These are phyloP conservation scores for Penicillium coffeae DNA, from an alignment of 495 filamentous ascomycete genomes.

Conservation along the genomic window DNA sequence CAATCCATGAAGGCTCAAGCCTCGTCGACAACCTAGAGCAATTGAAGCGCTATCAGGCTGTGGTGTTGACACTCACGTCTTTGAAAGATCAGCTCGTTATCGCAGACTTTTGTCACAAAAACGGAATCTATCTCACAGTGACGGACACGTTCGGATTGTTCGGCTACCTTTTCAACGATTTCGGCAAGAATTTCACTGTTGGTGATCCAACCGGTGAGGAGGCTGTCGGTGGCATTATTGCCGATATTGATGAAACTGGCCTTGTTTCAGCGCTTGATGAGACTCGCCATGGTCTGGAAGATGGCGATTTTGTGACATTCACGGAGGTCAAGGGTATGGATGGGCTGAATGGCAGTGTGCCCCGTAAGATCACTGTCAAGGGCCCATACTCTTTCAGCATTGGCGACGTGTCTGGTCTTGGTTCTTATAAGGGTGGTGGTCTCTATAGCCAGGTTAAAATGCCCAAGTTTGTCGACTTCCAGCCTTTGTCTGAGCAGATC, in stretches of 20 bases:
- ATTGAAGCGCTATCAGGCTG: conserved; percentile 82
- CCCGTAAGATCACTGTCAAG: conserved; percentile 87
- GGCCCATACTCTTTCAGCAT: conserved; percentile 97
- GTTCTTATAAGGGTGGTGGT: conserved; percentile 81
- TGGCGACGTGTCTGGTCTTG: conserved; percentile 83
- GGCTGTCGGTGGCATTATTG: conserved; percentile 82
- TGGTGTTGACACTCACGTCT: conserved; percentile 83
- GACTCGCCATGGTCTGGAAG: conserved; percentile 89
- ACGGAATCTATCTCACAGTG: conserved; percentile 84
- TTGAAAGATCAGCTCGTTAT: conserved; percentile 75
- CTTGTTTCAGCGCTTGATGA: conserved; percentile 94
- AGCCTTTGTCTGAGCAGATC: conserved; percentile 67
- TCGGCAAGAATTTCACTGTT: conserved; percentile 86
- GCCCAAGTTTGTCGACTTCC: conserved; percentile 91
- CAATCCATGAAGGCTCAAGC: conserved; percentile 61
- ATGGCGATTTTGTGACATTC: conserved; percentile 96
- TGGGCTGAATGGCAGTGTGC: conserved; percentile 72
- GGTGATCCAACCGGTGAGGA: conserved; percentile 90
- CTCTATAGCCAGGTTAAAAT: conserved; percentile 95
- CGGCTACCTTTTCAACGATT: conserved; percentile 95
- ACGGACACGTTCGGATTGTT: conserved; percentile 91
- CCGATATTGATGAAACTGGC: conserved; percentile 81
- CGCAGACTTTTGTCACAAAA: conserved; percentile 87
- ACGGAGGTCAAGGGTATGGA: conserved; percentile 93
- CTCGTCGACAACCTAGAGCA: conserved; percentile 67